Base-by-base conservation (phyloP, 2,329 filamentous ascomycete genomes). In the Fusarium graminum region DNA sequence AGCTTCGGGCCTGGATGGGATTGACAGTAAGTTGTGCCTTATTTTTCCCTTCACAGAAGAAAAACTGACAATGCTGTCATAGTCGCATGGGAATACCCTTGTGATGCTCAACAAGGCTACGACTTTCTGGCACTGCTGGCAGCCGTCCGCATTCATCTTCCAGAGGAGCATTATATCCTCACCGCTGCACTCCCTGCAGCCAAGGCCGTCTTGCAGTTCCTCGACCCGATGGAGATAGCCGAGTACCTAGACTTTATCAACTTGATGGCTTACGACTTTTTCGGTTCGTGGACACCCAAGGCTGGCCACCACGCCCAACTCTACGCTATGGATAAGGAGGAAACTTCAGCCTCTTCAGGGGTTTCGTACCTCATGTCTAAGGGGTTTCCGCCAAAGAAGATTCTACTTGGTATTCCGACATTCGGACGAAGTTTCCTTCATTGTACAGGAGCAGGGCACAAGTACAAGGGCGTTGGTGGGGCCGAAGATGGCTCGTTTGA, bases 1-100 rank as follows among this genome's bases (percentile, higher is more conserved):
- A 63, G 85, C 88, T 25, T 93, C 89, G 49, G 88, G 87, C 1
- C 82, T 80, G 11, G 79, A 80, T 54, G 79, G 79, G 25, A 89
- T 95, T 66, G 92, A 95, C 75, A 88, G 92, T 94, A 59, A 73
- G 79, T 75, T 14, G 28, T 53, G 17, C 14, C 12, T 12, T 9
- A 6, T 6, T 39, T 34, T 44, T 13, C 39, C 42, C 10, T 32
- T 46, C 17, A 7, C n/a, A 29, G 28, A 12, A 14, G 28, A 45
- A 19, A 56, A 40, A 22, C 67, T 71, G 44, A 72, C 56, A 10
- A 46, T 36, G 34, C 30, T 36, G 12, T 49, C 25, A 62, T 60
- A 94, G 92, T 95, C 74, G 89, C 91, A 72, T 95, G 92, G 92
- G 89, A 93, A 74, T 91, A 92, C 70, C 92, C 92, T 3, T 83